Evolutionary conservation across 2,329 filamentous ascomycete species (phyloP).

Genomic region (Curvularia verruculosa): DNA sequence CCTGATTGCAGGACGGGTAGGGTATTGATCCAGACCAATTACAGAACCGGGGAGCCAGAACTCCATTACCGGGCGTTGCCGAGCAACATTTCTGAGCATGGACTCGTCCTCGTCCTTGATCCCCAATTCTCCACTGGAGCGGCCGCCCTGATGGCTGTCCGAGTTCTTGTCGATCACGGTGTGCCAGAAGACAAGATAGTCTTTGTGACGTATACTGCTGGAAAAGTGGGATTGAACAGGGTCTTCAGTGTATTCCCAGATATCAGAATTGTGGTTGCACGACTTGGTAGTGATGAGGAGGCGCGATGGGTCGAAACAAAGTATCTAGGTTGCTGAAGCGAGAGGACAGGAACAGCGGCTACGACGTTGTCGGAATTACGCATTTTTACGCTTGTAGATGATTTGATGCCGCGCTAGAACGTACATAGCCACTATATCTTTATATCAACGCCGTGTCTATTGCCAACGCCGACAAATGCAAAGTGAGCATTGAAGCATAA

Average conservation of each 20-base stretch:
- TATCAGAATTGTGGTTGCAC: slow-evolving; percentile 84
- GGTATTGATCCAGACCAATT: slow-evolving; percentile 86
- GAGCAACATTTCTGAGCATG: slow-evolving; percentile 72
- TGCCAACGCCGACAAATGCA: slow-evolving; percentile 24
- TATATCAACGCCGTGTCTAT: slow-evolving; percentile 16
- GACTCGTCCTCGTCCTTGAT: slow-evolving; percentile 84
- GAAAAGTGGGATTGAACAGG: slow-evolving; percentile 80
- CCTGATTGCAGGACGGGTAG: slow-evolving; percentile 91
- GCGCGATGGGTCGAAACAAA: slow-evolving; percentile 87
- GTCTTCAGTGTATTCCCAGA: slow-evolving; percentile 87
- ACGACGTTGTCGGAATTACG: not conserved
- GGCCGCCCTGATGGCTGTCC: slow-evolving; percentile 87
- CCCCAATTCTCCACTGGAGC: slow-evolving; percentile 95
- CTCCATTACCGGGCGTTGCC: slow-evolving; percentile 85
- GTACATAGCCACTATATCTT: slow-evolving; percentile 15
- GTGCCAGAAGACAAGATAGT: slow-evolving; percentile 84
- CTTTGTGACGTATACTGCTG: slow-evolving; percentile 90
- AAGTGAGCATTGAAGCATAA: not conserved
- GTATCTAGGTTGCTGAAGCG: slow-evolving; percentile 82
- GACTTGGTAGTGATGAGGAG: slow-evolving; percentile 80
- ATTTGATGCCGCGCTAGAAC: slow-evolving; percentile 6
- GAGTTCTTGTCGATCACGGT: slow-evolving; percentile 93
- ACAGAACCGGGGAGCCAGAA: slow-evolving; percentile 76
- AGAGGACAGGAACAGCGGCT: not conserved
- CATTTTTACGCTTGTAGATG: slow-evolving; percentile 7